phyloP scores from a whole-genome alignment of 768 basidiomycete species.

The Daedaleopsis sinensis region DNA sequence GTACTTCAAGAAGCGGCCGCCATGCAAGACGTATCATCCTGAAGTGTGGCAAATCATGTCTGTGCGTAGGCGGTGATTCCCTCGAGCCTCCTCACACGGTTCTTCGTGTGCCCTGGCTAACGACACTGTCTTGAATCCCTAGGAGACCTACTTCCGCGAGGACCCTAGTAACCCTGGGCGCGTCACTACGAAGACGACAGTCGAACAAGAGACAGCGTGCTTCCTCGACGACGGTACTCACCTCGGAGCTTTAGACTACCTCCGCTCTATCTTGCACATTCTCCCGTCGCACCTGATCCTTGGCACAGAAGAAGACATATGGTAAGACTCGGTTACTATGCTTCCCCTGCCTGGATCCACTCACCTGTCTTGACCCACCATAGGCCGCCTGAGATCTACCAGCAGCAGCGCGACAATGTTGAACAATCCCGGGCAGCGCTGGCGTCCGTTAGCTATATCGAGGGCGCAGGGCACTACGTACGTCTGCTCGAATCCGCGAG shows the following conservation, averaged over 20 bases:
- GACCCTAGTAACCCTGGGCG: conserved; percentile 14
- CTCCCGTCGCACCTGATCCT: conserved; percentile 1
- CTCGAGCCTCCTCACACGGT: too few relatives aligned
- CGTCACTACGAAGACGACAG: conserved; percentile 27
- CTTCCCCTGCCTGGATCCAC: too few relatives aligned
- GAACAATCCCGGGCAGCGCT: neutral
- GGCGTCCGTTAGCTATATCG: neutral
- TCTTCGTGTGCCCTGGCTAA: neutral
- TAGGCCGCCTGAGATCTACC: neutral
- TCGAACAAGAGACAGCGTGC: conserved; percentile 26
- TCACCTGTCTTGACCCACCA: too few relatives aligned
- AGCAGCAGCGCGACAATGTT: neutral
- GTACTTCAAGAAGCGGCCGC: neutral
- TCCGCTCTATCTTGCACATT: neutral
- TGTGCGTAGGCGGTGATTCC: neutral
- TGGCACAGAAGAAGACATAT: conserved; percentile 1
- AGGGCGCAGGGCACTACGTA: conserved; percentile 1
- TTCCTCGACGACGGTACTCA: conserved; percentile 25
- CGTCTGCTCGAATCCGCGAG: neutral
- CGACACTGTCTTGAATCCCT: neutral
- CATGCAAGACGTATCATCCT: conserved; percentile 5
- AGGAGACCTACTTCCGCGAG: conserved; percentile 9
- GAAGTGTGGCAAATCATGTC: conserved; percentile 10
- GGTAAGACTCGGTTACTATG: neutral
- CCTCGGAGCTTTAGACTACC: neutral